Percentiles rank a stretch among this genome's conserved stretches.
Conservation (phyloP, 306 rosid species). For the Cicer arietinum region DNA sequence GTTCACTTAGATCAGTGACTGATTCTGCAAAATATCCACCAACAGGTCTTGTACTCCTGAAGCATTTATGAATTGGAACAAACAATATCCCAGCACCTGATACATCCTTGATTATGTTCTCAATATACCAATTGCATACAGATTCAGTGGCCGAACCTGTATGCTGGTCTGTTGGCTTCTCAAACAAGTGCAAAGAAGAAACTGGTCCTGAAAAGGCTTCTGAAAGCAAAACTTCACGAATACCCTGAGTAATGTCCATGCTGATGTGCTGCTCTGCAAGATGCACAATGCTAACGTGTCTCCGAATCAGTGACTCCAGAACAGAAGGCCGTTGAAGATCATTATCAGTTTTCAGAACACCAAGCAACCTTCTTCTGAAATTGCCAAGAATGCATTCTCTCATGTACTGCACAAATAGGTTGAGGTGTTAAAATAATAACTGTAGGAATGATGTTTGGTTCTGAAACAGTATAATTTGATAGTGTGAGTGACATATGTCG, state of each 20-base stretch:
- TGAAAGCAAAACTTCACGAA: slow-evolving; percentile 86
- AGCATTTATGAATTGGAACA: slow-evolving; percentile 89
- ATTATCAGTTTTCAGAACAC: slow-evolving; percentile 88
- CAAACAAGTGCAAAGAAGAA: slow-evolving; percentile 90
- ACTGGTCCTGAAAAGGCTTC: slow-evolving; percentile 97
- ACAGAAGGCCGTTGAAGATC: slow-evolving; percentile 98
- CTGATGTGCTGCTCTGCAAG: slow-evolving; percentile 99
- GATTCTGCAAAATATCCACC: slow-evolving; percentile 99
- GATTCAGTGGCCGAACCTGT: slow-evolving; percentile 91
- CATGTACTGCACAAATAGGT: slow-evolving; percentile 83
- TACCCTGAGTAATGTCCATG: slow-evolving; percentile 96
- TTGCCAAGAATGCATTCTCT: slow-evolving; percentile 98
- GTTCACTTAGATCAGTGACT: slow-evolving; percentile 84
- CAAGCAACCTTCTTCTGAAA: slow-evolving; percentile 96
- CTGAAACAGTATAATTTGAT: slow-evolving; percentile 27
- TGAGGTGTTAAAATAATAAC: slow-evolving; percentile 40
- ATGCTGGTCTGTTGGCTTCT: slow-evolving; percentile 82
- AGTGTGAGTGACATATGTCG: slow-evolving; percentile 27
- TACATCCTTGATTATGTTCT: slow-evolving; percentile 86
- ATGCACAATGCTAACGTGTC: slow-evolving; percentile 88
- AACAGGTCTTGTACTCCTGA: slow-evolving; percentile 97
- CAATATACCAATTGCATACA: slow-evolving; percentile 96
- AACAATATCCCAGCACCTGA: slow-evolving; percentile 96
- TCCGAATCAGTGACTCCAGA: slow-evolving; percentile 77
- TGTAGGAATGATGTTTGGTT: slow-evolving; percentile 18